Percentiles rank a stretch among this genome's conserved stretches.
These are phyloP conservation scores for Phytophthora kernoviae DNA, from an alignment of 352 stramenopile genomes.

Conservation along the genomic window DNA sequence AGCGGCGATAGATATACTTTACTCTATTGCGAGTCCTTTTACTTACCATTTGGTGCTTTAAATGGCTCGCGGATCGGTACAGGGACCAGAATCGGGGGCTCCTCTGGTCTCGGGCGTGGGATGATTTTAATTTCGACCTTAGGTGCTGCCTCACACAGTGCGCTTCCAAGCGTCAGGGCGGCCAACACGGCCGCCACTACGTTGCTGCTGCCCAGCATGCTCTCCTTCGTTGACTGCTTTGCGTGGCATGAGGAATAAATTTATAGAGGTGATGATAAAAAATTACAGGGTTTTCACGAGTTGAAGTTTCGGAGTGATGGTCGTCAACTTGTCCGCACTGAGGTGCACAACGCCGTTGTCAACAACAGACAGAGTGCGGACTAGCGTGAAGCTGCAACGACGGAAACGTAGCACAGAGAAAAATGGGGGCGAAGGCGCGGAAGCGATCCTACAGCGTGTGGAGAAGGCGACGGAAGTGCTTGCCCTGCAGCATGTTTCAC, in stretches of 20 bases:
- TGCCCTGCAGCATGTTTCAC: constrained; percentile 4
- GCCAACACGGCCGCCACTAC: constrained; percentile 17
- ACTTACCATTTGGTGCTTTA: constrained; percentile 42
- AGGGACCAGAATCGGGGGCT: constrained; percentile 22
- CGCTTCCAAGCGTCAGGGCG: constrained; percentile 24
- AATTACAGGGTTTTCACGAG: constrained; percentile 1
- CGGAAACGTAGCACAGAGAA: not conserved
- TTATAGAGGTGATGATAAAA: not conserved
- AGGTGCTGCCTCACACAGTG: constrained; percentile 42
- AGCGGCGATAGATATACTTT: constrained; percentile 2
- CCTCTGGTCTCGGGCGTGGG: constrained; percentile 28
- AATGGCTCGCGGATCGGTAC: constrained; percentile 58
- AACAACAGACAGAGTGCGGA: not conserved
- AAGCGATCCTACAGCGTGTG: constrained; percentile 24
- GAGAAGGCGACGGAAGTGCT: constrained; percentile 26
- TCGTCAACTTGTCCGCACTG: constrained; percentile 1
- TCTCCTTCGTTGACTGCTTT: constrained; percentile 5
- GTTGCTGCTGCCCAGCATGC: constrained; percentile 24
- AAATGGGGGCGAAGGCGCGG: constrained; percentile 20
- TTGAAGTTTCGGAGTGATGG: constrained; percentile 31
- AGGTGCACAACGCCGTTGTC: not conserved
- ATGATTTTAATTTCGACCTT: constrained; percentile 74
- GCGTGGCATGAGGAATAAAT: constrained; percentile 10
- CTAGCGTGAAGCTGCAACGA: not conserved
- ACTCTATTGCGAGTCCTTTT: not conserved